Conservation (phyloP, 768 basidiomycete species). For the Macrolepiota fuliginosa region DNA sequence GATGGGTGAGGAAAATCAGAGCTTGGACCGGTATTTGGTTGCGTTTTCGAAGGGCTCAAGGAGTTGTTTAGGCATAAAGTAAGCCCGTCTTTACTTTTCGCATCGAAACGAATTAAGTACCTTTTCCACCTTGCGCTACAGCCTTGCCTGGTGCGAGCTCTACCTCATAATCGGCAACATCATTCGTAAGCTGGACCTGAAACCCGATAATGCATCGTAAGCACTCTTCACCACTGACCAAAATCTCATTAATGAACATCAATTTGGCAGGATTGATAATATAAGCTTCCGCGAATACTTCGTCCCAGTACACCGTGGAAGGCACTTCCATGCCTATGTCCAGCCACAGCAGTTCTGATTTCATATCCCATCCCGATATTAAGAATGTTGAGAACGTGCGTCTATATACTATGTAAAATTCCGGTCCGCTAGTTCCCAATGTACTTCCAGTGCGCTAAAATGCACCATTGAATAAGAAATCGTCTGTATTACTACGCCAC, state of each 20-base stretch:
- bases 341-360: conserved; percentile 10
- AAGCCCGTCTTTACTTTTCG: conserved; percentile 11
- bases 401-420: not conserved
- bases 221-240: not conserved
- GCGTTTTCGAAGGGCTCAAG: conserved; percentile 44
- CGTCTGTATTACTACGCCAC: no score
- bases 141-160: conserved; percentile 32
- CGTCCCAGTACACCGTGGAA: conserved; percentile 31
- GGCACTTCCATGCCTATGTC: conserved; percentile 29
- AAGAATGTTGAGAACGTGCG: not conserved
- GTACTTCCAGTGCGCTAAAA: not conserved
- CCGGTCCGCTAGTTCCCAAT: not conserved
- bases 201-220: conserved; percentile 15
- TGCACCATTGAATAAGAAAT: no score
- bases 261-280: conserved; percentile 23
- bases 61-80: conserved; percentile 46
- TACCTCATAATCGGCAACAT: conserved; percentile 30
- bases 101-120: not conserved
- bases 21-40: conserved; percentile 40
- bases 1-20: conserved; percentile 31
- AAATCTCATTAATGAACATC: conserved; percentile 1
- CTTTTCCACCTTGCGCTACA: conserved; percentile 6
- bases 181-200: conserved; percentile 29
- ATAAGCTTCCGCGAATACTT: conserved; percentile 35
- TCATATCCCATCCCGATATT: not conserved